Conservation (phyloP, 129 eudicot species). For the Cynara cardunculus region DNA sequence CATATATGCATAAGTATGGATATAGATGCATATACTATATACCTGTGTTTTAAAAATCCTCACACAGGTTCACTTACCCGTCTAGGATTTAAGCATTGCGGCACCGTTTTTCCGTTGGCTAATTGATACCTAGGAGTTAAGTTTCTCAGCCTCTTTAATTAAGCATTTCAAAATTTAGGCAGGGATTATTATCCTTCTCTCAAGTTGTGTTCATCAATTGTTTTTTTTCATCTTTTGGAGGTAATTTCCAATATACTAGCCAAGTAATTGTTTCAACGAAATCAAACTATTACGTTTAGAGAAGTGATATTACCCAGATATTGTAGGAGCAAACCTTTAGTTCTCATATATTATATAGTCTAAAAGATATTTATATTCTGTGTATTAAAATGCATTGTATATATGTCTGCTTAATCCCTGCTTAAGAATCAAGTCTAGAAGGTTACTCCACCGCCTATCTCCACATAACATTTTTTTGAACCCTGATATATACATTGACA, state of each 20-base stretch:
- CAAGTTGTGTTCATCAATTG: background rate
- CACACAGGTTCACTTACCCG: background rate
- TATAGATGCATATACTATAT: background rate
- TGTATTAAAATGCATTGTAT: background rate
- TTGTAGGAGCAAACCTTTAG: background rate
- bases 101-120: background rate
- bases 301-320: background rate
- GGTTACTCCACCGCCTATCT: background rate
- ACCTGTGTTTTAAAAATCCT: background rate
- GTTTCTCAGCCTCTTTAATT: background rate
- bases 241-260: background rate
- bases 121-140: background rate
- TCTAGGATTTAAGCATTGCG: background rate
- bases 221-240: background rate
- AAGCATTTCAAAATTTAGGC: background rate
- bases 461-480: background rate
- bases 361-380: background rate
- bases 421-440: background rate
- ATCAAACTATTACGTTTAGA: background rate
- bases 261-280: background rate
- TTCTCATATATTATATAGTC: background rate
- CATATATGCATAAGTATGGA: background rate
- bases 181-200: background rate
- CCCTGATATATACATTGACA: background rate
- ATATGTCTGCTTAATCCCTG: background rate